Percentiles rank a stretch among this genome's conserved stretches.
Evolutionary conservation across 140 eudicot genomes (phyloP).

Genomic region (Flaveria floridana): DNA sequence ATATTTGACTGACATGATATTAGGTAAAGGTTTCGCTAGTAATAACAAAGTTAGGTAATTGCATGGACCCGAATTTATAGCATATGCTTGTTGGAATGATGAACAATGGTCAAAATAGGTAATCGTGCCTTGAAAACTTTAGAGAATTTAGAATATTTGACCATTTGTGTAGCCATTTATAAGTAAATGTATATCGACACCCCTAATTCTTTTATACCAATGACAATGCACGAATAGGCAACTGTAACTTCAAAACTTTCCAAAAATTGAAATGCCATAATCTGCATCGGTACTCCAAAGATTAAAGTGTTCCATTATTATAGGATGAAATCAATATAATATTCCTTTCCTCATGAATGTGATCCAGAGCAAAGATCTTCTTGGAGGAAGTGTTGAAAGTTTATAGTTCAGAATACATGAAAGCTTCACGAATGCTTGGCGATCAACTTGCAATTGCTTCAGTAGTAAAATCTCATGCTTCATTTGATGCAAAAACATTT

Average conservation of each 20-base stretch:
- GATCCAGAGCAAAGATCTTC: conserved; percentile 69
- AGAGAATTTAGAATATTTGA: not conserved
- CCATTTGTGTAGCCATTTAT: not conserved
- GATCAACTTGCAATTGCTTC: conserved; percentile 84
- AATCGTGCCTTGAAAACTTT: not conserved
- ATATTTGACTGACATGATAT: not conserved
- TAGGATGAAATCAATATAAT: conserved; percentile 1
- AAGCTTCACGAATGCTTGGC: conserved; percentile 83
- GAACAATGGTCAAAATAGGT: not conserved
- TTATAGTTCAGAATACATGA: conserved; percentile 63
- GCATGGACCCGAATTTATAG: not conserved
- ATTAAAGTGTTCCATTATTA: not conserved
- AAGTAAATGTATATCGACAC: not conserved
- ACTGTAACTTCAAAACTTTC: conserved; percentile 1
- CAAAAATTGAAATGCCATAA: not conserved
- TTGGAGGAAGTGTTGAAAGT: conserved; percentile 70
- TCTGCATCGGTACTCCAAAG: not conserved
- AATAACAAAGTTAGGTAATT: not conserved
- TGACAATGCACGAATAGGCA: not conserved
- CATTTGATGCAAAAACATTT: conserved; percentile 58
- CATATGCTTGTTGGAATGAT: conserved; percentile 3
- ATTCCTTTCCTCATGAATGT: not conserved
- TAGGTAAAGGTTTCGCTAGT: not conserved
- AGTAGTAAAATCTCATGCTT: conserved; percentile 66
- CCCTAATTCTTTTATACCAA: too few relatives aligned